Base-by-base conservation (phyloP, 768 basidiomycete genomes). In the Pisolithus tinctorius region DNA sequence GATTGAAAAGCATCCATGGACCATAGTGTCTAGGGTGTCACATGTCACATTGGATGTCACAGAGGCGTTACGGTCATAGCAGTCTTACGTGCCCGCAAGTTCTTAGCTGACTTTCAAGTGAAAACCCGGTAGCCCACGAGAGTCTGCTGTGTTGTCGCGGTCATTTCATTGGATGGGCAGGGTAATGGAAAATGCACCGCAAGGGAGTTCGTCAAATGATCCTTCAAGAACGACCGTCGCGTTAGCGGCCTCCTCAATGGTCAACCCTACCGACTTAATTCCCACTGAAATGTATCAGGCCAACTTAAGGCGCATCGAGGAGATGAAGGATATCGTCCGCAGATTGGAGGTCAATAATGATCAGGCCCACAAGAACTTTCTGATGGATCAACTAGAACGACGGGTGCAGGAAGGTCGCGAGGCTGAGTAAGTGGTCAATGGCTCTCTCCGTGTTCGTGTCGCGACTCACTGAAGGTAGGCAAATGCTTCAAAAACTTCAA, bases 381-480 rank as follows among this genome's bases (percentile, higher is more conserved):
- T 66, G 31, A 50, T 67, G 45, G 57, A 60, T 49, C 65, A 75
- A 45, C 60, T 76, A 25, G 50, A 67, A 53, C 58, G 62, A 54
- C 66, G 66, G 57, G 63, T 74, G 6, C 61, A 66, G 37, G 73
- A 73, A 17, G 81, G 79, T 2, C 67, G 71, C 17, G 63, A 73
- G 48, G 80, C 79, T 37, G 67, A 71, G 79, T 73, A 51, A 54
- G 72, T 62, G 9, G 6, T 26, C 25, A 25, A 9, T 34, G 13
- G 4, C 9, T 7, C 16, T 45, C 20, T n/a, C 7, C 9, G 6
- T 17, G n/a, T n/a, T 31, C 23, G 8, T 23, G 44, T 46, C 30
- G 40, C 23, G 30, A 39, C 51, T 25, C 53, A 45, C 48, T 47
- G 49, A 48, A 45, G 31, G 16, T 30, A 67, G 66, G 47, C 49